phyloP scores from a whole-genome alignment of 345 rosid species.

The Citrus trifoliata region DNA sequence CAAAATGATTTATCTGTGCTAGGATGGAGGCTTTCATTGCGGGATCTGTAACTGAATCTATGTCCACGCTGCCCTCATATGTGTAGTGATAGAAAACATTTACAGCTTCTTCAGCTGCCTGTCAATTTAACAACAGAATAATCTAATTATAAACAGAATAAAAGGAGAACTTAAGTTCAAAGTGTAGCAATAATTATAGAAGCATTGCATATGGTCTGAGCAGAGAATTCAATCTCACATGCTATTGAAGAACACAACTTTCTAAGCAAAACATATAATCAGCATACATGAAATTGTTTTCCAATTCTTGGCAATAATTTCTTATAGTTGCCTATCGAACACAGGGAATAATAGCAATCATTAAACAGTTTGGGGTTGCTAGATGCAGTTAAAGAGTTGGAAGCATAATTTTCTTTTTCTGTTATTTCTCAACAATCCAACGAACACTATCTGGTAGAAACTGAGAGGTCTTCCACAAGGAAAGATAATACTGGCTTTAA shows the following conservation, averaged over 20 bases:
- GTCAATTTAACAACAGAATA: slow-evolving; percentile 27
- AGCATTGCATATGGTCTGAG: background rate
- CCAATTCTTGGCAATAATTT: background rate
- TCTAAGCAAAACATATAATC: background rate
- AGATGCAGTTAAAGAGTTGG: background rate
- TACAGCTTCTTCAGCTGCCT: slow-evolving; percentile 99
- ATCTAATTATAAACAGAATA: background rate
- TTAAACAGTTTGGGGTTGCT: background rate
- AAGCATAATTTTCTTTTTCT: background rate
- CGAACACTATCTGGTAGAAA: background rate
- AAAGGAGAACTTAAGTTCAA: background rate
- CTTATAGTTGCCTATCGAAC: background rate
- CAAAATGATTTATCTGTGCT: slow-evolving; percentile 99
- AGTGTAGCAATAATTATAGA: background rate
- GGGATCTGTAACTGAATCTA: slow-evolving; percentile 95
- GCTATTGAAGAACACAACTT: background rate
- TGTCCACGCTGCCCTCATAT: slow-evolving; percentile 98
- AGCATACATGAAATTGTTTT: background rate
- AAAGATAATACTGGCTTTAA: background rate
- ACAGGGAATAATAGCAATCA: background rate
- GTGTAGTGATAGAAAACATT: slow-evolving; percentile 99
- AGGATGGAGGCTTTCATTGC: slow-evolving; percentile 99
- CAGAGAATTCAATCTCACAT: background rate
- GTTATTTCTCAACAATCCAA: background rate
- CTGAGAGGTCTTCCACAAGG: background rate